phyloP scores from a whole-genome alignment of 1,284 basidiomycete genomes.

The Ustanciosporium gigantosporum region DNA sequence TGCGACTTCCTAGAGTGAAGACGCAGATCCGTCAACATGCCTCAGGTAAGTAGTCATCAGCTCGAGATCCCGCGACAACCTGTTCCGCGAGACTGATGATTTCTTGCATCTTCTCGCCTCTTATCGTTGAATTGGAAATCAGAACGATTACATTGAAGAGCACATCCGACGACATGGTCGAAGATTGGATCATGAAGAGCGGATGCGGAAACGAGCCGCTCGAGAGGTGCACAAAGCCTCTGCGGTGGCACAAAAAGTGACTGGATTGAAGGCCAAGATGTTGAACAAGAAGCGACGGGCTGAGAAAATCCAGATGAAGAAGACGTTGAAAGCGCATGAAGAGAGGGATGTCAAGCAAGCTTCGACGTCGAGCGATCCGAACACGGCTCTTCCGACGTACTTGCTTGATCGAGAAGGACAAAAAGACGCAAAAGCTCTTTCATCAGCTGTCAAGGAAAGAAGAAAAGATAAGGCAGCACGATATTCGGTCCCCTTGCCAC shows the following conservation, averaged over 20 bases:
- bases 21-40: conserved; percentile 23
- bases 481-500: conserved; percentile 93
- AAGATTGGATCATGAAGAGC: conserved; percentile 60
- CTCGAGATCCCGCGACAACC: too few relatives aligned
- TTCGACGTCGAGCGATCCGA: conserved; percentile 52
- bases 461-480: conserved; percentile 99
- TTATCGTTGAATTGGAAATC: too few relatives aligned
- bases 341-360: conserved; percentile 83
- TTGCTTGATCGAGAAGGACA: conserved; percentile 95
- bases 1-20: not conserved
- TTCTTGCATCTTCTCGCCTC: not conserved
- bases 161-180: conserved; percentile 60
- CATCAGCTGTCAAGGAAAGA: conserved; percentile 97
- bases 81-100: not conserved
- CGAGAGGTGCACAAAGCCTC: conserved; percentile 87
- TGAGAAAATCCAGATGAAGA: conserved; percentile 98
- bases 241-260: conserved; percentile 85
- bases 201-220: conserved; percentile 82
- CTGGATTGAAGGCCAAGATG: conserved; percentile 96
- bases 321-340: conserved; percentile 98
- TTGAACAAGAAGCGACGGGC: conserved; percentile 93
- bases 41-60: conserved; percentile 22
- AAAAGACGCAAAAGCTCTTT: conserved; percentile 95
- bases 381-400: conserved; percentile 68
- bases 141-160: conserved; percentile 64